A percentile compares a stretch with the other conserved stretches of the same genome.
These are phyloP conservation scores for Lodderomyces theae DNA, from an alignment of 1,139 yeast genomes.

Conservation along the genomic window DNA sequence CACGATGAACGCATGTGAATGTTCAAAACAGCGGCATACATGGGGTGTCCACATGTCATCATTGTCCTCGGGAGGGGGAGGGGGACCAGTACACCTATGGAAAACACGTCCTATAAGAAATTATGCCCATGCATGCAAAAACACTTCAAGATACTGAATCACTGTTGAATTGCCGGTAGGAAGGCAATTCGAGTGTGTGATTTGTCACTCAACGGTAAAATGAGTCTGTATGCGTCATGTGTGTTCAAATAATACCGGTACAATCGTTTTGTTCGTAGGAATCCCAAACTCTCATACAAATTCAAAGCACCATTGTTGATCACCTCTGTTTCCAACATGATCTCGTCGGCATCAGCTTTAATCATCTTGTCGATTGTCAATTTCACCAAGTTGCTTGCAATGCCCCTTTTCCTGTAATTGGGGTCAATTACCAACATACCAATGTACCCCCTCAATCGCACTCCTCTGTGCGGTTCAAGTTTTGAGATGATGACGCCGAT, in stretches of 20 bases:
- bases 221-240: slow-evolving; percentile 86
- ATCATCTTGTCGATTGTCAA: slow-evolving; percentile 66
- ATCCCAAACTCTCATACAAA: slow-evolving; percentile 85
- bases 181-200: slow-evolving; percentile 33
- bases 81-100: no score
- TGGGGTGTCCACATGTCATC: no score
- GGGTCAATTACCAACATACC: slow-evolving; percentile 92
- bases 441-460: slow-evolving; percentile 78
- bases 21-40: no score
- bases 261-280: slow-evolving; percentile 74
- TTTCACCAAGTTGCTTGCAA: slow-evolving; percentile 70
- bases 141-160: no score
- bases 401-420: slow-evolving; percentile 69
- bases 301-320: slow-evolving; percentile 72
- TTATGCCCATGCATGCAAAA: no score
- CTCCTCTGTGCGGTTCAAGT: slow-evolving; percentile 72
- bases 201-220: slow-evolving; percentile 39
- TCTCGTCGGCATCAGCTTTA: slow-evolving; percentile 70
- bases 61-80: no score
- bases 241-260: slow-evolving; percentile 86
- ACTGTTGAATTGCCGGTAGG: no score
- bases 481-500: slow-evolving; percentile 87
- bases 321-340: slow-evolving; percentile 89
- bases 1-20: no score
- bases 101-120: no score